Evolutionary conservation across 148 eudicot species (phyloP).

Genomic region (Camellia granthamiana): DNA sequence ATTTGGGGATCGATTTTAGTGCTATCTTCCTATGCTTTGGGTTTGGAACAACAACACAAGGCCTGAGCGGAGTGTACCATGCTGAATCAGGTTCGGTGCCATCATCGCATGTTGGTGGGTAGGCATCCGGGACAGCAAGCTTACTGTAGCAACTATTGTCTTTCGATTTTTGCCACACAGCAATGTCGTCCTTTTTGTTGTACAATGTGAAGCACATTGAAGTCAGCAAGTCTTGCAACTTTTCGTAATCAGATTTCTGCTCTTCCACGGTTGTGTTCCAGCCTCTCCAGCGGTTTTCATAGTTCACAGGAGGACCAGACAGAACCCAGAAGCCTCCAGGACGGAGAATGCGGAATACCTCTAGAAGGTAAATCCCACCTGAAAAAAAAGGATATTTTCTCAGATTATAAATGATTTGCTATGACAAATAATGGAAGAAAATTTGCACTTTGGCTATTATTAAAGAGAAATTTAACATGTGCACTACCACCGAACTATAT

Average conservation of each 20-base stretch:
- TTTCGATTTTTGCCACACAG: slow-evolving; percentile 77
- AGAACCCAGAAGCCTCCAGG: slow-evolving; percentile 96
- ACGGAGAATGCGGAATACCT: slow-evolving; percentile 73
- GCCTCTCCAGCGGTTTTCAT: slow-evolving; percentile 66
- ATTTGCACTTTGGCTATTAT: neutral
- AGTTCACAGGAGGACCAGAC: slow-evolving; percentile 91
- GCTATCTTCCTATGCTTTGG: slow-evolving; percentile 51
- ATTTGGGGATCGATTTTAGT: slow-evolving; percentile 51
- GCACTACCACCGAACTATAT: neutral
- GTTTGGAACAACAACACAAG: slow-evolving; percentile 69
- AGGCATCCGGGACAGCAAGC: slow-evolving; percentile 50
- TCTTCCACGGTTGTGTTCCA: slow-evolving; percentile 82
- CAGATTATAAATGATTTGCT: neutral
- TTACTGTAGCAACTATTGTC: slow-evolving; percentile 62
- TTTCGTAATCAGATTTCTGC: slow-evolving; percentile 63
- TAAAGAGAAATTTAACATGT: neutral
- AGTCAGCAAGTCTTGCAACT: slow-evolving; percentile 62
- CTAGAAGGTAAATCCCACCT: slow-evolving; percentile 91
- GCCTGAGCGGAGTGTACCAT: slow-evolving; percentile 89
- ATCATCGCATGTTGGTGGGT: slow-evolving; percentile 81
- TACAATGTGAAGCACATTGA: slow-evolving; percentile 75
- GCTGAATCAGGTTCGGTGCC: slow-evolving; percentile 83
- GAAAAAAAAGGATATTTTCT: slow-evolving; percentile 7
- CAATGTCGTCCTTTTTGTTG: slow-evolving; percentile 69
- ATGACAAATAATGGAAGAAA: neutral